Conservation (phyloP, 1,284 basidiomycete species). For the Apiotrichum domesticum region DNA sequence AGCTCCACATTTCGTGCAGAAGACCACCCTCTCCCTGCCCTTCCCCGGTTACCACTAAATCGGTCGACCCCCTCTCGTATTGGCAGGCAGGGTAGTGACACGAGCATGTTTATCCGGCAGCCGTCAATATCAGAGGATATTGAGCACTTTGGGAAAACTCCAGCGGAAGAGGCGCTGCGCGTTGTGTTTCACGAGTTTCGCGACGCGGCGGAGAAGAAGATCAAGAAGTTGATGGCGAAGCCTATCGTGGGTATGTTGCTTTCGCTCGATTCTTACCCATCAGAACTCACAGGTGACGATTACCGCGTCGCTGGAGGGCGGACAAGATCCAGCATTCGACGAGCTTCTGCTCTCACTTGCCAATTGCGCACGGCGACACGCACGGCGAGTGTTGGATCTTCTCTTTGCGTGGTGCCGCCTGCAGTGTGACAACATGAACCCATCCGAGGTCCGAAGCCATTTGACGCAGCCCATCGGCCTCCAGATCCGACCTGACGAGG, state of each 20-base stretch:
- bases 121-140: slow-evolving; percentile 30
- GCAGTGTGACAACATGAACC: slow-evolving; percentile 61
- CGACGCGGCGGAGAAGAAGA: slow-evolving; percentile 66
- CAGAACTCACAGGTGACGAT: slow-evolving; percentile 66
- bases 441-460: slow-evolving; percentile 44
- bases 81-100: slow-evolving; percentile 35
- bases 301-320: slow-evolving; percentile 60
- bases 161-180: slow-evolving; percentile 77
- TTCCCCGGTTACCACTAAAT: slow-evolving; percentile 32
- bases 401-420: slow-evolving; percentile 79
- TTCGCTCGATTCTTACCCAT: slow-evolving; percentile 1
- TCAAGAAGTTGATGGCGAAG: slow-evolving; percentile 64
- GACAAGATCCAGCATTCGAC: slow-evolving; percentile 71
- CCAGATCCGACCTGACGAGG: slow-evolving; percentile 50
- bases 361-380: slow-evolving; percentile 75
- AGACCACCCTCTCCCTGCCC: slow-evolving; percentile 35
- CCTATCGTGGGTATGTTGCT: slow-evolving; percentile 54
- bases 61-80: slow-evolving; percentile 31
- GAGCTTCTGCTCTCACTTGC: slow-evolving; percentile 73
- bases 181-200: slow-evolving; percentile 80
- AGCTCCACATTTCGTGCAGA: slow-evolving; percentile 37
- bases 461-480: slow-evolving; percentile 34
- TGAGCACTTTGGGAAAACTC: slow-evolving; percentile 51
- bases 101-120: slow-evolving; percentile 31
- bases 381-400: slow-evolving; percentile 78